These are phyloP conservation scores for Chamaecyparis obtusa DNA, from an alignment of 75 land plant species.

Conservation along the genomic window DNA sequence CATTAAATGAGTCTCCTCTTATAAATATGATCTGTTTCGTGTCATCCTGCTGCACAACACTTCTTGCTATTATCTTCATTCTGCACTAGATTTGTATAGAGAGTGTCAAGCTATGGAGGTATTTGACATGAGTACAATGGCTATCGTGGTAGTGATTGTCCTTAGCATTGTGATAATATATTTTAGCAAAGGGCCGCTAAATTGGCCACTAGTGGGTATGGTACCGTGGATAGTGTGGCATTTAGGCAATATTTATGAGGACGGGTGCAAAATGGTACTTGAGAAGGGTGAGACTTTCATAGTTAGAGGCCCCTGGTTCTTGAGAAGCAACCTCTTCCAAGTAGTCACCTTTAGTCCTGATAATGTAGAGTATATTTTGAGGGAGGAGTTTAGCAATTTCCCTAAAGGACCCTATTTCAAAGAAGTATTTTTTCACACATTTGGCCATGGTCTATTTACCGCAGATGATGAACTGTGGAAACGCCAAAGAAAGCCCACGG, in stretches of 20 bases:
- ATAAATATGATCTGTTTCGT: no score
- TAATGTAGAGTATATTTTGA: constrained; percentile 20
- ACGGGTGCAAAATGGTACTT: not conserved
- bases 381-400: not conserved
- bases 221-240: no score
- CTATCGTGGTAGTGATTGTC: no score
- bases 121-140: no score
- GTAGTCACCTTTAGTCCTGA: constrained; percentile 13
- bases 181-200: no score
- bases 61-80: no score
- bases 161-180: no score
- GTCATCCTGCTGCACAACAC: no score
- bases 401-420: not conserved
- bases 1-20: no score
- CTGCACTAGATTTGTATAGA: no score
- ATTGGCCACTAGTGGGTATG: no score
- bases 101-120: no score
- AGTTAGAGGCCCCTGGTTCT: constrained; percentile 12
- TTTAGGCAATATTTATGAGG: constrained; percentile 5
- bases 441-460: not conserved
- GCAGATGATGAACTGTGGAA: not conserved
- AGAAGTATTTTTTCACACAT: not conserved
- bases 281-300: constrained; percentile 8
- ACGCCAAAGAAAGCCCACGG: not conserved
- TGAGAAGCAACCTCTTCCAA: not conserved